Evolutionary conservation across 306 rosid species (phyloP).

Genomic region (Lathyrus sativus): DNA sequence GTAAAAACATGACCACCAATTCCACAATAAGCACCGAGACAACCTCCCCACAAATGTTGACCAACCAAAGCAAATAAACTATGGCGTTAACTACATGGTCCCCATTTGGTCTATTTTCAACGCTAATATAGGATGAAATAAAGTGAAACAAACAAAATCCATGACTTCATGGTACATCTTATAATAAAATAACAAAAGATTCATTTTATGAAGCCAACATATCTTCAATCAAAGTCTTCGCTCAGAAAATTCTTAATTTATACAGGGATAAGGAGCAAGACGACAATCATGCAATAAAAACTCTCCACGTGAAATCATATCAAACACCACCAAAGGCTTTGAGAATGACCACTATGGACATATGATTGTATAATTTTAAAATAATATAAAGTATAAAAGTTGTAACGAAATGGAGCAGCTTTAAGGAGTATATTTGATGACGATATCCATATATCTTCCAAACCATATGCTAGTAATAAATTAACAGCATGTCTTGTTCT

Average conservation of each 20-base stretch:
- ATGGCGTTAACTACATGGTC: conserved; percentile 30
- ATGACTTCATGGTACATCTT: conserved; percentile 16
- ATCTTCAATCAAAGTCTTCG: conserved; percentile 33
- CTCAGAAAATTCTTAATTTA: conserved; percentile 14
- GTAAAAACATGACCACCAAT: conserved; percentile 1
- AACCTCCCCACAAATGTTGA: conserved; percentile 38
- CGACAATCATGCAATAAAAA: conserved; percentile 25
- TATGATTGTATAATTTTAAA: background rate
- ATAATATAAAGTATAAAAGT: background rate
- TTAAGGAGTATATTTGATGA: conserved; percentile 14
- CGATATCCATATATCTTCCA: conserved; percentile 26
- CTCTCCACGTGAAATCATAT: conserved; percentile 33
- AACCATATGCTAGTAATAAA: conserved; percentile 18
- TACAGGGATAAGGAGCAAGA: conserved; percentile 2
- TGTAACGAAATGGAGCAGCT: conserved; percentile 16
- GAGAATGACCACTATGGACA: conserved; percentile 7
- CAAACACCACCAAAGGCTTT: conserved; percentile 17
- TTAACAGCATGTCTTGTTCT: conserved; percentile 1
- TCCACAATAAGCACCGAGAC: conserved; percentile 17
- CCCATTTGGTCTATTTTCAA: conserved; percentile 38
- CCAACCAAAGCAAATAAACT: conserved; percentile 34
- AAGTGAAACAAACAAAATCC: conserved; percentile 14
- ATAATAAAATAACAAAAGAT: background rate
- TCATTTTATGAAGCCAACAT: background rate
- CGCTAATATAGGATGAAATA: conserved; percentile 19